phyloP scores from a whole-genome alignment of 208 protist genomes.

The Crithidia expoeki region DNA sequence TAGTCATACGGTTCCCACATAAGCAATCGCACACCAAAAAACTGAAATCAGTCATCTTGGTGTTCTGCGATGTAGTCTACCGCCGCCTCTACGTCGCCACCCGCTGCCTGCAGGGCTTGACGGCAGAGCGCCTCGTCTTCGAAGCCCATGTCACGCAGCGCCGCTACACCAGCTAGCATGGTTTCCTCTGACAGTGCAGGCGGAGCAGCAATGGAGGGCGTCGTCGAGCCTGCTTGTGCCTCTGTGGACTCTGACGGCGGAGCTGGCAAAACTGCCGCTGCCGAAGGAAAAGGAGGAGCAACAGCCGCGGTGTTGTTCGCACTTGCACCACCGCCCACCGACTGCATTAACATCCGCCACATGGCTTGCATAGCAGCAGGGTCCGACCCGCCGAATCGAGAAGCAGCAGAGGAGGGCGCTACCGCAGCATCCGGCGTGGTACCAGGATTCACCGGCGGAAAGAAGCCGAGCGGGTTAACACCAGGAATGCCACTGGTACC shows the following conservation, averaged over 20 bases:
- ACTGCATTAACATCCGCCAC: conserved; percentile 19
- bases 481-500: background rate
- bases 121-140: conserved; percentile 68
- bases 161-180: conserved; percentile 9
- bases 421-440: background rate
- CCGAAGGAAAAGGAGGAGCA: background rate
- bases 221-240: background rate
- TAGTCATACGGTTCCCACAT: too few species aligned
- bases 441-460: background rate
- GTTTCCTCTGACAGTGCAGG: conserved; percentile 16
- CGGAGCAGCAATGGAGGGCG: background rate
- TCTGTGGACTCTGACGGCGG: background rate
- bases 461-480: conserved; percentile 5
- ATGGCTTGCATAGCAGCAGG: conserved; percentile 9
- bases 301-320: background rate
- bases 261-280: background rate
- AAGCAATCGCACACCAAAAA: too few species aligned
- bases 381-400: conserved; percentile 6
- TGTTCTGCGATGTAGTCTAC: conserved; percentile 74
- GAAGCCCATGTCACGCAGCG: conserved; percentile 80
- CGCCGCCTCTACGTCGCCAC: conserved; percentile 75
- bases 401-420: background rate
- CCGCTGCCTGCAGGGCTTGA: conserved; percentile 44
- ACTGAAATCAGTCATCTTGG: background rate
- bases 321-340: background rate